These are phyloP conservation scores for Kwoniella pini DNA, from an alignment of 768 basidiomycete species.

Conservation along the genomic window DNA sequence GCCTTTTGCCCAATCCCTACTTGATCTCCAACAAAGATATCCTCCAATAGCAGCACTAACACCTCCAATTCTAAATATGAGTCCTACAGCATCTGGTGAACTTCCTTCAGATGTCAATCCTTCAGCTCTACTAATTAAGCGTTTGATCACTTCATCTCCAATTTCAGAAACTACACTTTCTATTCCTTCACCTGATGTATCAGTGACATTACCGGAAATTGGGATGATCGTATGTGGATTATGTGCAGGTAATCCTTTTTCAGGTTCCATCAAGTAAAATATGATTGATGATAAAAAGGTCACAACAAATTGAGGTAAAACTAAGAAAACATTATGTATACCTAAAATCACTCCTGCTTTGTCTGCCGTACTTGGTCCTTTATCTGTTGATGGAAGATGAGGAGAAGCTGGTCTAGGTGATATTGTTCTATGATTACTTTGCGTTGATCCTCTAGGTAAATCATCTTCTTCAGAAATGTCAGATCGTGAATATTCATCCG, in stretches of 20 bases:
- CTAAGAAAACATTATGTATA: conserved; percentile 92
- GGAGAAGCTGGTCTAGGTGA: neutral
- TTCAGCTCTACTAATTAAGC: conserved; percentile 34
- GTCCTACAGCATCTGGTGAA: conserved; percentile 68
- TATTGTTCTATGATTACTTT: neutral
- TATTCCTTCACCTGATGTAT: conserved; percentile 55
- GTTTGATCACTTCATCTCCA: conserved; percentile 9
- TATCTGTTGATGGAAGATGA: neutral
- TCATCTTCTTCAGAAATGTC: conserved; percentile 13
- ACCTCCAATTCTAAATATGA: conserved; percentile 62
- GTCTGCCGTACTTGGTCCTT: conserved; percentile 58
- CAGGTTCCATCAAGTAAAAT: conserved; percentile 79
- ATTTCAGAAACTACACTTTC: conserved; percentile 9
- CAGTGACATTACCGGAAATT: conserved; percentile 44
- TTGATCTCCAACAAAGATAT: conserved; percentile 20
- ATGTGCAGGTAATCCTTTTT: conserved; percentile 35
- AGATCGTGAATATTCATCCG: conserved; percentile 14
- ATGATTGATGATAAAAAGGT: conserved; percentile 81
- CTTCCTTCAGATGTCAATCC: conserved; percentile 39
- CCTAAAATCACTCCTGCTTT: conserved; percentile 90
- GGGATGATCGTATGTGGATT: conserved; percentile 40
- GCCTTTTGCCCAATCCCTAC: conserved; percentile 26
- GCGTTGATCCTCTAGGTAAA: neutral
- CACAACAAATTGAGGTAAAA: conserved; percentile 90
- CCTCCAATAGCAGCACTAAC: conserved; percentile 32